Evolutionary conservation across 148 eudicot species (phyloP).

Genomic region (Vaccinium corymbosum): DNA sequence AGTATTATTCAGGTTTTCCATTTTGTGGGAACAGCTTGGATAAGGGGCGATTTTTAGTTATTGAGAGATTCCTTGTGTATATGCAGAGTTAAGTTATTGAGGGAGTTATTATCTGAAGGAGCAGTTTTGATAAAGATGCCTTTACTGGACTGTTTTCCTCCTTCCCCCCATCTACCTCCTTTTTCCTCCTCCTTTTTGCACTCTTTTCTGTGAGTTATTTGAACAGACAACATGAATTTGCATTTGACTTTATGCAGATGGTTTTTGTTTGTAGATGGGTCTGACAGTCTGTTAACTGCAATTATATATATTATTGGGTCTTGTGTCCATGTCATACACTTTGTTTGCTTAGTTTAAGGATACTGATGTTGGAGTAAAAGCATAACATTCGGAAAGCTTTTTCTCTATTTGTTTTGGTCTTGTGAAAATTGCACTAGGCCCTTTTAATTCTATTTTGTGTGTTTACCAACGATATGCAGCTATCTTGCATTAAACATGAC

Average conservation of each 20-base stretch:
- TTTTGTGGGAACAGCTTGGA: not conserved
- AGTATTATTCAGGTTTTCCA: not conserved
- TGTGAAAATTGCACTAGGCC: not conserved
- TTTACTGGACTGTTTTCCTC: not conserved
- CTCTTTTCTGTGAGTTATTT: conserved; percentile 3
- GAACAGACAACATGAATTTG: not conserved
- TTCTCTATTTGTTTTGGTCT: not conserved
- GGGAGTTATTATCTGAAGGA: not conserved
- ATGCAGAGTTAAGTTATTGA: not conserved
- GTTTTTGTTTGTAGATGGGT: not conserved
- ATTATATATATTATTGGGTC: too few relatives aligned
- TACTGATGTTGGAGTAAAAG: not conserved
- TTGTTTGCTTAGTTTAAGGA: not conserved
- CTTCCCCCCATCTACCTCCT: not conserved
- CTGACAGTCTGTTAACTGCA: not conserved
- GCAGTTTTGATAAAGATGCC: not conserved
- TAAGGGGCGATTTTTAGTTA: not conserved
- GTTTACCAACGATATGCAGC: conserved; percentile 37
- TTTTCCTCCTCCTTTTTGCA: not conserved
- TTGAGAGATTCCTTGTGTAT: not conserved
- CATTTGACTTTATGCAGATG: not conserved
- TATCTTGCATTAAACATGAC: conserved; percentile 70
- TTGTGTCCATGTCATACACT: not conserved
- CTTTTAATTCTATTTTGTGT: not conserved
- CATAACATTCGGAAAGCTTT: not conserved